phyloP scores from a whole-genome alignment of 2,329 filamentous ascomycete species.

The Neurospora crassa region DNA sequence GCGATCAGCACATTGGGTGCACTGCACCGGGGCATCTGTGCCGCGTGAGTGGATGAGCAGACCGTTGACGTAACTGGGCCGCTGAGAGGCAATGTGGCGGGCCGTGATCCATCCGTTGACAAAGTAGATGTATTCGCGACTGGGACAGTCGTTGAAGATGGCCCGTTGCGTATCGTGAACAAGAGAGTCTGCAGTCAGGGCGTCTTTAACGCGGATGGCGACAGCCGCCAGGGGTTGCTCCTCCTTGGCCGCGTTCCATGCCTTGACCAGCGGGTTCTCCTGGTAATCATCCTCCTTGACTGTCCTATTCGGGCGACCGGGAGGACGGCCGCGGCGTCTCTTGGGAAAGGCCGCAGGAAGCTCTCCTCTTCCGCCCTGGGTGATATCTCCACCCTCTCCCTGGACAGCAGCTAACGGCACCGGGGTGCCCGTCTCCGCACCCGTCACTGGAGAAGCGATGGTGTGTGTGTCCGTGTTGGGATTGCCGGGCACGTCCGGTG shows the following conservation, averaged over 20 bases:
- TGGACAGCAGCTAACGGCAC: not conserved
- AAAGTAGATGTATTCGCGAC: constrained; percentile 19
- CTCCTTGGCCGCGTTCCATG: constrained; percentile 17
- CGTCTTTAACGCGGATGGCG: constrained; percentile 15
- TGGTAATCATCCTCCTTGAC: constrained; percentile 19
- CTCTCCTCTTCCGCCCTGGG: not conserved
- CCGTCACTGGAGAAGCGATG: not conserved
- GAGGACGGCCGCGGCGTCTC: constrained; percentile 19
- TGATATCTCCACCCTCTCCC: not conserved
- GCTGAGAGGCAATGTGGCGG: constrained; percentile 19
- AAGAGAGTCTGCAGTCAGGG: constrained; percentile 15
- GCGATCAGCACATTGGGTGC: constrained; percentile 16
- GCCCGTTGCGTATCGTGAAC: constrained; percentile 18
- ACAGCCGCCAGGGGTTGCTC: constrained; percentile 12
- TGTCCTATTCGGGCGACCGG: constrained; percentile 19
- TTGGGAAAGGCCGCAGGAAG: constrained; percentile 16
- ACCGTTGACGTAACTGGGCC: constrained; percentile 22
- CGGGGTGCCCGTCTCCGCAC: not conserved
- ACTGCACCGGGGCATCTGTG: constrained; percentile 13
- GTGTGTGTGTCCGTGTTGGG: not conserved
- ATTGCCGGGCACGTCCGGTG: not conserved
- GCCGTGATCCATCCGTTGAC: constrained; percentile 22
- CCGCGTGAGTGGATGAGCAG: constrained; percentile 21
- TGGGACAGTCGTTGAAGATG: constrained; percentile 15
- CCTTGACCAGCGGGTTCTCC: constrained; percentile 15